A percentile compares a stretch with the other conserved stretches of the same genome.
Evolutionary conservation across 2,329 filamentous ascomycete species (phyloP).

Genomic region (Lachnellula occidentalis): DNA sequence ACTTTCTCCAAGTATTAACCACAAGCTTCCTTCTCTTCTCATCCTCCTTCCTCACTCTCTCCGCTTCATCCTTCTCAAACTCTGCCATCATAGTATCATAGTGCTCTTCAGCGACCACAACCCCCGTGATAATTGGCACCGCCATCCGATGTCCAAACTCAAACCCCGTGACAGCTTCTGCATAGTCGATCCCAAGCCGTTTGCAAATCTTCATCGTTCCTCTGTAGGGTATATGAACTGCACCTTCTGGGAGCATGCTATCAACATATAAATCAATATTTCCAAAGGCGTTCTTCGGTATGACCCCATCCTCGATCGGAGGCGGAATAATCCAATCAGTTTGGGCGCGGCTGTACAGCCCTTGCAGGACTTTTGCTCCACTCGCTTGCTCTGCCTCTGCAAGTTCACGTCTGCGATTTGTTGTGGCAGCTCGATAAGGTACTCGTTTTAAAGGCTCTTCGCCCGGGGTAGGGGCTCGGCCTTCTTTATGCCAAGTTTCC

Average conservation of each 20-base stretch:
- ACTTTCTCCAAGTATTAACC: conserved; percentile 76
- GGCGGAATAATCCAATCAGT: conserved; percentile 94
- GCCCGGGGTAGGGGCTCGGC: conserved; percentile 65
- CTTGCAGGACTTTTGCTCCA: conserved; percentile 80
- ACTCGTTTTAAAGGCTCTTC: conserved; percentile 78
- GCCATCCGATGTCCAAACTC: conserved; percentile 95
- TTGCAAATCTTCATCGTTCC: conserved; percentile 77
- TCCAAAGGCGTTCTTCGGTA: conserved; percentile 90
- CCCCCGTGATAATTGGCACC: conserved; percentile 84
- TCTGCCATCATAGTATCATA: conserved; percentile 69
- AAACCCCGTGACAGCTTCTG: conserved; percentile 92
- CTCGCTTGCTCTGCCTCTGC: conserved; percentile 72
- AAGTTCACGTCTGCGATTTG: conserved; percentile 80
- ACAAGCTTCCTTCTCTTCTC: conserved; percentile 73
- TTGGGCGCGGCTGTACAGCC: conserved; percentile 75
- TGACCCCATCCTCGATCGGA: conserved; percentile 76
- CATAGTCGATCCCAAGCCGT: conserved; percentile 78
- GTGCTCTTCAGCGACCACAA: conserved; percentile 81
- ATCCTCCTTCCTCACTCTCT: conserved; percentile 72
- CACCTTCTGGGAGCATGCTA: conserved; percentile 84
- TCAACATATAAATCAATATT: conserved; percentile 96
- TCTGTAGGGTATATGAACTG: conserved; percentile 74
- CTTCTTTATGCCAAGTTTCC: conserved; percentile 98
- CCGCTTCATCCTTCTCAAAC: conserved; percentile 70
- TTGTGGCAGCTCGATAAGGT: conserved; percentile 84